phyloP scores from a whole-genome alignment of 768 basidiomycete genomes.

The Trichaptum fuscoviolaceum region DNA sequence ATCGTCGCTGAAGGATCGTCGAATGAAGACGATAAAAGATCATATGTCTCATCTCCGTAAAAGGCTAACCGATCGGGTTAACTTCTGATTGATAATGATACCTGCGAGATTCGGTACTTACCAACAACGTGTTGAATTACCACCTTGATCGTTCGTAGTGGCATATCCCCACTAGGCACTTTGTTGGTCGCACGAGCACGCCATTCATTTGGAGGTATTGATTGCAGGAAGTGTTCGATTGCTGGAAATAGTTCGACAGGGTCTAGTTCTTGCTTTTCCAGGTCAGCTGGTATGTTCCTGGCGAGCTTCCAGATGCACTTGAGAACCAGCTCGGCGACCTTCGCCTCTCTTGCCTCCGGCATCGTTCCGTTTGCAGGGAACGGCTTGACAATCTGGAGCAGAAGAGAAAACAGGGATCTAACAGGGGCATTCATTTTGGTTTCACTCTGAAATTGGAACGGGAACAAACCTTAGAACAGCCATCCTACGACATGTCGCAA shows the following conservation, averaged over 20 bases:
- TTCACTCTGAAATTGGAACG: conserved; percentile 7
- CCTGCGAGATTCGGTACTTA: conserved; percentile 38
- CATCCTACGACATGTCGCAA: conserved; percentile 86
- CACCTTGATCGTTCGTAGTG: conserved; percentile 94
- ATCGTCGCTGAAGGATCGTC: conserved; percentile 97
- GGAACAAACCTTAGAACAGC: conserved; percentile 78
- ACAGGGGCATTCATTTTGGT: conserved; percentile 12
- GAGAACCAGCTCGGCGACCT: conserved; percentile 86
- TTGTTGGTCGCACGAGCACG: conserved; percentile 84
- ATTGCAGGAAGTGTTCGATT: conserved; percentile 91
- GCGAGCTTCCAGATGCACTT: conserved; percentile 99
- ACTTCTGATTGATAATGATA: conserved; percentile 5
- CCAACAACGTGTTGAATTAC: conserved; percentile 96
- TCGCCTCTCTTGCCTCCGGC: conserved; percentile 74
- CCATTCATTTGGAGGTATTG: conserved; percentile 95
- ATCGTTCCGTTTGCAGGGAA: conserved; percentile 71
- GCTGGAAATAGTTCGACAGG: conserved; percentile 87
- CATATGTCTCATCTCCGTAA: conserved; percentile 86
- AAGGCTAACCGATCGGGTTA: conserved; percentile 46
- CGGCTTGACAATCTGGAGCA: conserved; percentile 79
- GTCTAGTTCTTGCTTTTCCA: conserved; percentile 73
- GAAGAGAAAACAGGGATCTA: conserved; percentile 74
- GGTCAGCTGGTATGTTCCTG: conserved; percentile 87
- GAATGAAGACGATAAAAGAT: conserved; percentile 83
- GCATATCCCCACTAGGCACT: conserved; percentile 97